phyloP scores from a whole-genome alignment of 768 basidiomycete species.

The Lanmaoa rubissima region DNA sequence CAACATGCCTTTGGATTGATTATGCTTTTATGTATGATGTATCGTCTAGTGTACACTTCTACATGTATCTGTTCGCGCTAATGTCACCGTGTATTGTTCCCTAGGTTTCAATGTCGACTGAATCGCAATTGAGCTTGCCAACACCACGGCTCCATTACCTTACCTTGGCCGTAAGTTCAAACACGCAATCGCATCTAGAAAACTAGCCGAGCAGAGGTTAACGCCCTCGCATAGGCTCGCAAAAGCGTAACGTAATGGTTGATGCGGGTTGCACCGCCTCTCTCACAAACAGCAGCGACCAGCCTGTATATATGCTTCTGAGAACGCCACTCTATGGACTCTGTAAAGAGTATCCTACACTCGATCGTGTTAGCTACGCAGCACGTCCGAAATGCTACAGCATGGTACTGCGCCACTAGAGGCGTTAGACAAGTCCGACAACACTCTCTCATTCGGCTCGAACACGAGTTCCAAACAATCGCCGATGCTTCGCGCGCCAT shows the following conservation, averaged over 20 bases:
- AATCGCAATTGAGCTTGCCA: too few species aligned
- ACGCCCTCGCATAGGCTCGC: too few species aligned
- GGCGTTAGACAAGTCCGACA: conserved; percentile 1
- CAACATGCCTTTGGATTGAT: background rate
- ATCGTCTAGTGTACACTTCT: background rate
- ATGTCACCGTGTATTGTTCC: background rate
- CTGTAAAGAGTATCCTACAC: background rate
- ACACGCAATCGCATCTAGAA: too few species aligned
- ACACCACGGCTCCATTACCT: too few species aligned
- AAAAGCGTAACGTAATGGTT: too few species aligned
- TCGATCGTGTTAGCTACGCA: background rate
- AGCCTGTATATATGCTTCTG: too few species aligned
- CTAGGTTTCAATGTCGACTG: too few species aligned
- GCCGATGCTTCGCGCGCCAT: conserved; percentile 3
- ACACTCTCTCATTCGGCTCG: conserved; percentile 3
- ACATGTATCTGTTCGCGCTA: background rate
- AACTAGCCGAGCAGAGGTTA: too few species aligned
- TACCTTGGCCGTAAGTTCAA: too few species aligned
- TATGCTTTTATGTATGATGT: background rate
- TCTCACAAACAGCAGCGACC: too few species aligned
- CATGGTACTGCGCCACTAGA: background rate
- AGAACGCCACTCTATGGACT: background rate
- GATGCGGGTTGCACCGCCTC: too few species aligned
- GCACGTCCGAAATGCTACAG: background rate
- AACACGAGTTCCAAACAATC: conserved; percentile 5